Percentiles rank a stretch among this genome's conserved stretches.
These are phyloP conservation scores for Chlamydomonas reinhardtii DNA, from an alignment of 163 green algal genomes.

Conservation along the genomic window DNA sequence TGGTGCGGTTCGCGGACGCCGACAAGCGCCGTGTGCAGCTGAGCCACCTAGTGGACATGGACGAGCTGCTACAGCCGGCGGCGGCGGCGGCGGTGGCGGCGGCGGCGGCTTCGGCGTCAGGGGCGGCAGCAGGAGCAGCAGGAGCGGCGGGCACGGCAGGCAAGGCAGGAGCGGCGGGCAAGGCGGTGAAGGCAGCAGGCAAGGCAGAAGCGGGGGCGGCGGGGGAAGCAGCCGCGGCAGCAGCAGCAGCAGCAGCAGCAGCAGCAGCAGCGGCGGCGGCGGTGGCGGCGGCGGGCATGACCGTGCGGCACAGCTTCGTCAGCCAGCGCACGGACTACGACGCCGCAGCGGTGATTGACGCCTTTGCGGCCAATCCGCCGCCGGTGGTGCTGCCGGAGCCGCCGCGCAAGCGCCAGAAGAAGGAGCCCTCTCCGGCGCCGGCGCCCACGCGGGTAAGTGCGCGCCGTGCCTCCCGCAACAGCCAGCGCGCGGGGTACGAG, in stretches of 20 bases:
- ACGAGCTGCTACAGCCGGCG: neutral
- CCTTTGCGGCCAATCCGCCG: constrained; percentile 20
- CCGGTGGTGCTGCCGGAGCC: constrained; percentile 15
- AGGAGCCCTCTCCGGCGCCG: neutral
- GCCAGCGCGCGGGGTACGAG: neutral
- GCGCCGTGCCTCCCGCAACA: neutral
- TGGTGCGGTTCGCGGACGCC: constrained; percentile 26
- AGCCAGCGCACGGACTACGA: constrained; percentile 28
- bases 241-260: too few relatives aligned
- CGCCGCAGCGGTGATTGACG: neutral
- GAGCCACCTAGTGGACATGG: neutral
- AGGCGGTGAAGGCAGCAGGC: neutral
- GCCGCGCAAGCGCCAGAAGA: neutral
- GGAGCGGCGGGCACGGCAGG: neutral
- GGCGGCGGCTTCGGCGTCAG: neutral
- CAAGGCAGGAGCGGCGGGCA: neutral
- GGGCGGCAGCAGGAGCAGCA: neutral
- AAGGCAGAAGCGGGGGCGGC: neutral
- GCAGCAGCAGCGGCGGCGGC: too few relatives aligned
- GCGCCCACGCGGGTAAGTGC: neutral
- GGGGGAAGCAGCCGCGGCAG: too few relatives aligned
- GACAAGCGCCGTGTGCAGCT: constrained; percentile 19
- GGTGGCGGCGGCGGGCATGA: neutral
- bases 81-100: too few relatives aligned
- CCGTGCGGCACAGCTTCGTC: constrained; percentile 14